These are phyloP conservation scores for Pyrenophora teres DNA, from an alignment of 2,329 filamentous ascomycete species.

Conservation along the genomic window DNA sequence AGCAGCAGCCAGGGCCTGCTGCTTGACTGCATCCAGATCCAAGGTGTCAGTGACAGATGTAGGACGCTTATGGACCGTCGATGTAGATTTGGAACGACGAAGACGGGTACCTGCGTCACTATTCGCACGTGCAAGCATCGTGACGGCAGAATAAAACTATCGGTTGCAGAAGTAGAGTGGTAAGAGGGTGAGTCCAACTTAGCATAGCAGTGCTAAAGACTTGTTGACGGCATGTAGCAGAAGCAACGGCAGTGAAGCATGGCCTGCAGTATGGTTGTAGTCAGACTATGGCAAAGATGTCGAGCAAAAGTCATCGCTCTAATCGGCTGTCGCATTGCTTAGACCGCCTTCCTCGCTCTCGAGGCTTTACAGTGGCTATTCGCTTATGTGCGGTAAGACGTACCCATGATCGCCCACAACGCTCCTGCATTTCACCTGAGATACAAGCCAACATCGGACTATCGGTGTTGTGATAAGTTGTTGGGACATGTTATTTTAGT, in stretches of 20 bases:
- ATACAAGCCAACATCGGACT: too few species aligned
- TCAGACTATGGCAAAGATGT: neutral
- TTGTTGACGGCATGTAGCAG: slow-evolving; percentile 25
- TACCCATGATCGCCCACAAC: neutral
- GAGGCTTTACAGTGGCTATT: neutral
- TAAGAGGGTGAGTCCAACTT: slow-evolving; percentile 24
- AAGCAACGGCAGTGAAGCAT: slow-evolving; percentile 11
- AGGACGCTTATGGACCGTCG: slow-evolving; percentile 35
- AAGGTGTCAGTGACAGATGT: slow-evolving; percentile 22
- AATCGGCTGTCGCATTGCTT: neutral
- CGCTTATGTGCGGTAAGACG: neutral
- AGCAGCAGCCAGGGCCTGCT: slow-evolving; percentile 48
- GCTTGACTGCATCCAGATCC: slow-evolving; percentile 36
- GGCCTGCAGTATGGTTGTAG: neutral
- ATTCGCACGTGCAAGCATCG: slow-evolving; percentile 44
- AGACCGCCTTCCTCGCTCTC: neutral
- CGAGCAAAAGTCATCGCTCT: neutral
- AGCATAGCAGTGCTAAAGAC: slow-evolving; percentile 29
- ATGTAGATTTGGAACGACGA: slow-evolving; percentile 45
- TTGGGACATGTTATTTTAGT: too few species aligned
- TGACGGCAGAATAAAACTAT: slow-evolving; percentile 22
- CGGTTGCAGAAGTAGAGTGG: slow-evolving; percentile 19
- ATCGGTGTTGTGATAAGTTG: too few species aligned
- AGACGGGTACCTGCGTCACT: slow-evolving; percentile 46
- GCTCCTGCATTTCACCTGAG: too few species aligned